These are phyloP conservation scores for Trichoderma polysporum DNA, from an alignment of 2,329 filamentous ascomycete species.

Conservation along the genomic window DNA sequence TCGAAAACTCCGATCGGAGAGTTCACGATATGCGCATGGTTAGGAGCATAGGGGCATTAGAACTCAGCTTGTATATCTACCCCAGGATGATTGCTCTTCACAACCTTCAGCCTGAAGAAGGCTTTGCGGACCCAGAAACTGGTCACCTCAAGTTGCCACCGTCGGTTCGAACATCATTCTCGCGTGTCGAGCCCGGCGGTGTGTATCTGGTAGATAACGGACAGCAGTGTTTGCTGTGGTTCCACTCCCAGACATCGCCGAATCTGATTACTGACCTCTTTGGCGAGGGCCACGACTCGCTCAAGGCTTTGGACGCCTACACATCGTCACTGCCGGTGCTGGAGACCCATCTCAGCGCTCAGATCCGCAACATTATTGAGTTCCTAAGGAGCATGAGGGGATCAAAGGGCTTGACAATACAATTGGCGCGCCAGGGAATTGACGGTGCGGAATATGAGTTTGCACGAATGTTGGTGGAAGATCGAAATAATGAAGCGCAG, in stretches of 20 bases:
- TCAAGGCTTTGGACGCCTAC: conserved; percentile 80
- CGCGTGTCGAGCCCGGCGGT: conserved; percentile 85
- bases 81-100: conserved; percentile 90
- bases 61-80: conserved; percentile 90
- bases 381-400: conserved; percentile 79
- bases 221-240: conserved; percentile 86
- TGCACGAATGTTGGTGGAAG: conserved; percentile 84
- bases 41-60: conserved; percentile 79
- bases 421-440: conserved; percentile 86
- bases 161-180: conserved; percentile 77
- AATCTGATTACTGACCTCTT: conserved; percentile 91
- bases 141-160: conserved; percentile 85
- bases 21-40: conserved; percentile 91
- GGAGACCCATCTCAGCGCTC: conserved; percentile 89
- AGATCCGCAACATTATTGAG: conserved; percentile 89
- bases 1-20: conserved; percentile 85
- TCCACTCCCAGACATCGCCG: conserved; percentile 88
- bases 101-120: conserved; percentile 81
- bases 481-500: conserved; percentile 95
- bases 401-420: conserved; percentile 83
- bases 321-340: conserved; percentile 77
- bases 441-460: conserved; percentile 98
- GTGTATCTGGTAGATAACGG: conserved; percentile 96
- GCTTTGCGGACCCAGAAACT: conserved; percentile 83
- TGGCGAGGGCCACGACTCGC: conserved; percentile 65